phyloP scores from a whole-genome alignment of 768 basidiomycete genomes.

The Calocybe cyanea region DNA sequence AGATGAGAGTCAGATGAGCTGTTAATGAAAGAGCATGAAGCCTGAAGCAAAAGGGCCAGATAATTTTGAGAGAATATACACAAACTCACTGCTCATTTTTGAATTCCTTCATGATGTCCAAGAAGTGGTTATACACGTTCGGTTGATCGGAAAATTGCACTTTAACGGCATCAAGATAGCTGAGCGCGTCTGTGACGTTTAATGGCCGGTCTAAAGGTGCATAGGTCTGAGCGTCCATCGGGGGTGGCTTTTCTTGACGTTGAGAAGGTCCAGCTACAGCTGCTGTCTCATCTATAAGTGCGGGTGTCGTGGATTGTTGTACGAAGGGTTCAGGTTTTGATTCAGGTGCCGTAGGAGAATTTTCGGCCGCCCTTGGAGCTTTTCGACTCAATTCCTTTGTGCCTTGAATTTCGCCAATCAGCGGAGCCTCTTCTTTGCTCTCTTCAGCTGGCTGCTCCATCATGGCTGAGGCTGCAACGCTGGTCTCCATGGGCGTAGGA shows the following conservation, averaged over 20 bases:
- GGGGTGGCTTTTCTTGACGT: conserved; percentile 10
- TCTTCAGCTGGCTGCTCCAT: conserved; percentile 6
- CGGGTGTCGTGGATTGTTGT: conserved; percentile 10
- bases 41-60: background rate
- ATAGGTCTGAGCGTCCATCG: conserved; percentile 27
- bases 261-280: conserved; percentile 10
- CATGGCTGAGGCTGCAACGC: background rate
- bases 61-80: no score
- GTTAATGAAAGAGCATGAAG: background rate
- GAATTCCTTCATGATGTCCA: conserved; percentile 99
- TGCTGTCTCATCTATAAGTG: conserved; percentile 13
- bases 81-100: conserved; percentile 81
- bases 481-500: background rate
- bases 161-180: conserved; percentile 92
- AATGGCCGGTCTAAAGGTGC: conserved; percentile 55
- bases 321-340: conserved; percentile 3
- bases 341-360: conserved; percentile 9
- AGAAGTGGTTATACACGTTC: conserved; percentile 91
- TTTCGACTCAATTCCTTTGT: conserved; percentile 10
- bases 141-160: conserved; percentile 86
- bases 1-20: conserved; percentile 31
- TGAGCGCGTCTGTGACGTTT: conserved; percentile 91
- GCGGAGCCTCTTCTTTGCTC: conserved; percentile 6
- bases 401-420: conserved; percentile 10
- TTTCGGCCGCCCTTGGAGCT: conserved; percentile 7